phyloP scores from a whole-genome alignment of 75 land plant species.

The Sequoia sempervirens region DNA sequence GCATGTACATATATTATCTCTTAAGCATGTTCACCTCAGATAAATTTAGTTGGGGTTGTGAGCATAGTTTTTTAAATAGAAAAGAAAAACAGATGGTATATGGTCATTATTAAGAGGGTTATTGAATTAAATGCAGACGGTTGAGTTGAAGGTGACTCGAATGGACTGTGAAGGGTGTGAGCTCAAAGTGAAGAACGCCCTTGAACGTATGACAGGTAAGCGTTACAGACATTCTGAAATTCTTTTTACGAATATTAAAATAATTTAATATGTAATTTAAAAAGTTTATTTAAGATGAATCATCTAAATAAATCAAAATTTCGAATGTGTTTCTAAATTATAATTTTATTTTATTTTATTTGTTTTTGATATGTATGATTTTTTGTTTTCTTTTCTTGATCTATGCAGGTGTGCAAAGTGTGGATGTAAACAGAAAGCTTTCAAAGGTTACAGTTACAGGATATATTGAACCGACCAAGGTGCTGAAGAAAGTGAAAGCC shows the following conservation, averaged over 20 bases:
- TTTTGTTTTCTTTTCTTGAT: no score
- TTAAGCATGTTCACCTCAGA: no score
- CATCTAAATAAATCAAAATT: no score
- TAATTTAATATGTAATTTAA: no score
- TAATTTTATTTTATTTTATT: no score
- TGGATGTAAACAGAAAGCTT: conserved; percentile 37
- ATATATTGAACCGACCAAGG: conserved; percentile 30
- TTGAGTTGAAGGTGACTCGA: conserved; percentile 36
- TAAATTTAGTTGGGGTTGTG: no score
- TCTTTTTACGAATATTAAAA: neutral
- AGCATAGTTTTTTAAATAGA: neutral
- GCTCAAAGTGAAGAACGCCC: conserved; percentile 32
- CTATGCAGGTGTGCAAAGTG: conserved; percentile 32
- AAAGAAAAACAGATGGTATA: neutral
- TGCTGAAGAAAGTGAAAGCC: conserved; percentile 28
- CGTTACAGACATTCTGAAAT: neutral
- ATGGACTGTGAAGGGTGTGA: conserved; percentile 67
- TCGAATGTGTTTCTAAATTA: no score
- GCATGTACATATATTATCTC: no score
- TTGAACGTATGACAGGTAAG: conserved; percentile 38
- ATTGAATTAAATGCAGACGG: conserved; percentile 10
- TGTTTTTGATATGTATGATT: no score
- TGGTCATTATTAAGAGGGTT: no score
- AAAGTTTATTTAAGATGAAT: no score
- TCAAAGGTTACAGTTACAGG: conserved; percentile 58